phyloP scores from a whole-genome alignment of 495 filamentous ascomycete genomes.

The Neurospora tetraspora region DNA sequence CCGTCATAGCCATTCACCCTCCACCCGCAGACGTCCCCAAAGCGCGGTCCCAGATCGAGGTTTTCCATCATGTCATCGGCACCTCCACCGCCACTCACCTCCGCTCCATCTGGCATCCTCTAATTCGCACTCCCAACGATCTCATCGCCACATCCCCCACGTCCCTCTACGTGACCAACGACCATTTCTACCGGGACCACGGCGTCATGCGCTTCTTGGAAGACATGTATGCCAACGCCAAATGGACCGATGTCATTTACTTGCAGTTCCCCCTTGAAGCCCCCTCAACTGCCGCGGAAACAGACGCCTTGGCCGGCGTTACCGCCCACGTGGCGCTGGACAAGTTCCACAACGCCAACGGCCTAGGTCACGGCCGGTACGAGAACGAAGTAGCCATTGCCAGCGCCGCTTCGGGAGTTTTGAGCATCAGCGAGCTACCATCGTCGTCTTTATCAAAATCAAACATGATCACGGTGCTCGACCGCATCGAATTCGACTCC shows the following conservation, averaged over 20 bases:
- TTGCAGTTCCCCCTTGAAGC: slow-evolving; percentile 12
- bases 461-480: slow-evolving; percentile 31
- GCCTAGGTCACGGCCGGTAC: slow-evolving; percentile 42
- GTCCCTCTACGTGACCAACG: slow-evolving; percentile 52
- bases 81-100: slow-evolving; percentile 21
- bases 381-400: slow-evolving; percentile 39
- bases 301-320: slow-evolving; percentile 26
- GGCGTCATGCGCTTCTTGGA: slow-evolving; percentile 37
- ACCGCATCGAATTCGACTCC: slow-evolving; percentile 31
- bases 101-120: slow-evolving; percentile 36
- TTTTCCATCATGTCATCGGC: slow-evolving; percentile 45
- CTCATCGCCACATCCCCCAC: slow-evolving; percentile 37
- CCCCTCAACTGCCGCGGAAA: slow-evolving; percentile 14
- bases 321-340: slow-evolving; percentile 33
- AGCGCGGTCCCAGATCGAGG: slow-evolving; percentile 40
- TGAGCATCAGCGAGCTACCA: slow-evolving; percentile 20
- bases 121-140: slow-evolving; percentile 53
- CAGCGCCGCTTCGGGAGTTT: slow-evolving; percentile 24
- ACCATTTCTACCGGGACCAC: slow-evolving; percentile 41
- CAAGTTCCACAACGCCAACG: slow-evolving; percentile 44
- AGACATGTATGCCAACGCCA: slow-evolving; percentile 23
- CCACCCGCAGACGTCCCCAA: slow-evolving; percentile 8
- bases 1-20: background rate
- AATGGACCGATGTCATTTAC: slow-evolving; percentile 27
- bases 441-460: slow-evolving; percentile 26